Conservation (phyloP, 2,329 filamentous ascomycete genomes). For the Cytospora leucostoma region DNA sequence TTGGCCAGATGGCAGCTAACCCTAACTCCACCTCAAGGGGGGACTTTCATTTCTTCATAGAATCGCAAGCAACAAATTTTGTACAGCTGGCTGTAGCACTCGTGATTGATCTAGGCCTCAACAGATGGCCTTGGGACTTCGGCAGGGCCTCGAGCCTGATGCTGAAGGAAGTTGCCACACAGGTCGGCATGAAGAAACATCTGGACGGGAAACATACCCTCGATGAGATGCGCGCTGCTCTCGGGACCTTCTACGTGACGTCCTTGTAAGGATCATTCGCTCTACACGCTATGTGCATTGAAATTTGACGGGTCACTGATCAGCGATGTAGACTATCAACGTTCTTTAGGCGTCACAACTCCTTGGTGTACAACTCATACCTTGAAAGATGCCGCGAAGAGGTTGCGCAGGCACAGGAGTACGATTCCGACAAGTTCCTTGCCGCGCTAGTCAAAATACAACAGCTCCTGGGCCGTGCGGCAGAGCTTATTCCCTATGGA, state of each 20-base stretch:
- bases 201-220: constrained; percentile 33
- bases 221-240: constrained; percentile 43
- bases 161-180: constrained; percentile 38
- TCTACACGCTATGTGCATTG: no score
- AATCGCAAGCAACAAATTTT: constrained; percentile 40
- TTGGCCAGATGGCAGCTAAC: background rate
- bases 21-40: constrained; percentile 34
- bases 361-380: constrained; percentile 39
- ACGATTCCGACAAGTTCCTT: constrained; percentile 38
- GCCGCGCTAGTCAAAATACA: constrained; percentile 40
- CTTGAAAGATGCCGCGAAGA: constrained; percentile 39
- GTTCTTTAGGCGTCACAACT: constrained; percentile 38
- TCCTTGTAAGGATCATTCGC: constrained; percentile 34
- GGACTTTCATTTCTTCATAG: constrained; percentile 43
- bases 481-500: constrained; percentile 33
- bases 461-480: constrained; percentile 36
- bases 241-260: constrained; percentile 44
- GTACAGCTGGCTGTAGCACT: constrained; percentile 43
- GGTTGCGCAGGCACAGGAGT: constrained; percentile 35
- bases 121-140: constrained; percentile 33
- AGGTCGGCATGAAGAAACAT: constrained; percentile 26
- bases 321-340: constrained; percentile 30
- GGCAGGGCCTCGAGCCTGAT: constrained; percentile 34
- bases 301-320: background rate
- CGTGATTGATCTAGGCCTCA: constrained; percentile 42